Percentiles rank a stretch among this genome's conserved stretches.
Evolutionary conservation across 805 yeast genomes (phyloP).

Genomic region (Candida dajiaensis): DNA sequence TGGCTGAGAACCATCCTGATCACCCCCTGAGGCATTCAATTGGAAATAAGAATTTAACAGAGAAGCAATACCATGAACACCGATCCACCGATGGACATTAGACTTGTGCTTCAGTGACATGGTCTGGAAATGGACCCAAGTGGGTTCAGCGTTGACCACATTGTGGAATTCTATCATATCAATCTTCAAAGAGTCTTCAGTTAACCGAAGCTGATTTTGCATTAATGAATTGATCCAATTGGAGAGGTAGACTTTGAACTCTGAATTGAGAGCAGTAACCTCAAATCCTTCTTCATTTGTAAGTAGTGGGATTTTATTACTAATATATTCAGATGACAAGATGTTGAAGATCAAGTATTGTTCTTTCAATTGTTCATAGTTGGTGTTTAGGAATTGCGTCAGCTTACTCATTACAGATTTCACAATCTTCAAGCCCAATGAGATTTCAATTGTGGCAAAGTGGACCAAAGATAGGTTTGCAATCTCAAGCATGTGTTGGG

Average conservation of each 20-base stretch:
- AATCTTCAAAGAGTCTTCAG: not conserved
- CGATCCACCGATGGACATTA: slow-evolving; percentile 34
- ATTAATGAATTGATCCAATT: slow-evolving; percentile 13
- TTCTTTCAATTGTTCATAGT: slow-evolving; percentile 34
- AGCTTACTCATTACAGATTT: slow-evolving; percentile 33
- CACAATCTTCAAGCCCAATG: slow-evolving; percentile 32
- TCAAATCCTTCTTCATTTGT: slow-evolving; percentile 14
- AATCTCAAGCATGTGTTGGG: slow-evolving; percentile 34
- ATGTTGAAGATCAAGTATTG: slow-evolving; percentile 43
- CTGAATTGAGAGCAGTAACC: not conserved
- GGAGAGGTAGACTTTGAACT: slow-evolving; percentile 8
- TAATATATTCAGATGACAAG: slow-evolving; percentile 36
- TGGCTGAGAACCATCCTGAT: slow-evolving; percentile 3
- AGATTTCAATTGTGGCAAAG: slow-evolving; percentile 36
- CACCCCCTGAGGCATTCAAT: not conserved
- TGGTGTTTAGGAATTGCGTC: slow-evolving; percentile 32
- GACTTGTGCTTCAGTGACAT: slow-evolving; percentile 6
- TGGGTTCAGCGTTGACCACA: not conserved
- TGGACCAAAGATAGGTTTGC: slow-evolving; percentile 39
- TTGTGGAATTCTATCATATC: slow-evolving; percentile 12
- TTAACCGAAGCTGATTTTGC: not conserved
- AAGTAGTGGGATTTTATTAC: slow-evolving; percentile 19
- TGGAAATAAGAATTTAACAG: slow-evolving; percentile 19
- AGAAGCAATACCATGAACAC: slow-evolving; percentile 29
- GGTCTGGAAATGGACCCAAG: slow-evolving; percentile 25